Conservation (phyloP, 495 filamentous ascomycete species). For the Glonium stellatum region DNA sequence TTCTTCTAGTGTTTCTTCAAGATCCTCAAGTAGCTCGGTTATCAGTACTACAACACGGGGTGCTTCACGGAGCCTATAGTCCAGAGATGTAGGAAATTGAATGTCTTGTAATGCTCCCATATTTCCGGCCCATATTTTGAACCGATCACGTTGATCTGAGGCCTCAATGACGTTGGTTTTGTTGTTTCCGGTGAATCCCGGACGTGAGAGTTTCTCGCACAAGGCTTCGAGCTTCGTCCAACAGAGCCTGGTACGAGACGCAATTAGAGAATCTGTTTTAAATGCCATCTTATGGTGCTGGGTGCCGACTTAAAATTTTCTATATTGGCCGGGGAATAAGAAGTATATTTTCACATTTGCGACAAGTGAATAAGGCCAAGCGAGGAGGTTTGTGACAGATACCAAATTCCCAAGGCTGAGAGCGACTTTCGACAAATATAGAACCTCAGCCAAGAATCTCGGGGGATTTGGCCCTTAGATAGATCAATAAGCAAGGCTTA, state of each 20-base stretch:
- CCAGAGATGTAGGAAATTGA: slow-evolving; percentile 20
- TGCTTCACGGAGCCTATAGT: slow-evolving; percentile 28
- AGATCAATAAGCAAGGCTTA: too few species aligned
- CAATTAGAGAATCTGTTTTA: neutral
- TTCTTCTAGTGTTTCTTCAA: neutral
- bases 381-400: too few species aligned
- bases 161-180: neutral
- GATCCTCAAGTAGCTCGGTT: neutral
- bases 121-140: slow-evolving; percentile 23
- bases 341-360: neutral
- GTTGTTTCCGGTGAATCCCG: neutral
- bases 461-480: too few species aligned
- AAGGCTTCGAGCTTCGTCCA: neutral
- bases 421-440: too few species aligned
- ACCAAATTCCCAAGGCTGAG: too few species aligned
- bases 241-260: neutral
- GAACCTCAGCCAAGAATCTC: too few species aligned
- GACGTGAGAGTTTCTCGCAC: neutral
- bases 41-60: slow-evolving; percentile 4
- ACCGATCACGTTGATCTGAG: slow-evolving; percentile 9
- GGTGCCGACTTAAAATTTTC: too few species aligned
- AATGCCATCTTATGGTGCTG: neutral
- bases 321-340: neutral
- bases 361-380: too few species aligned
- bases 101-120: slow-evolving; percentile 15